Base-by-base conservation (phyloP, 1,284 basidiomycete genomes). In the Taiwanofungus camphoratus region DNA sequence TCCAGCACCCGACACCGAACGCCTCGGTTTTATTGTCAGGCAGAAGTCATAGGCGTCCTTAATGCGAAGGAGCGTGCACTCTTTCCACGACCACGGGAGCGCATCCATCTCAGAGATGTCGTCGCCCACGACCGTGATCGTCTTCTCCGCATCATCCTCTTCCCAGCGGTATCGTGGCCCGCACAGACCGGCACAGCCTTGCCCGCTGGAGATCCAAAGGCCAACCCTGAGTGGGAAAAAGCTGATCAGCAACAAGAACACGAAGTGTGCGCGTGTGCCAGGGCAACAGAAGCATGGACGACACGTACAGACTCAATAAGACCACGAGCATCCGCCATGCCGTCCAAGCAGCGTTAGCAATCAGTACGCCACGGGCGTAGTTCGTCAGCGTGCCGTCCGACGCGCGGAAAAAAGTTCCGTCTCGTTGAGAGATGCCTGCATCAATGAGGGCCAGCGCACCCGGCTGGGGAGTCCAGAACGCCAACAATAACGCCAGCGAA, bases 31-130 rank as follows among this genome's bases (percentile, higher is more conserved):
- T 31, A 70, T 66, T 12, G 75, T 78, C 27, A 87, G 66, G 57
- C 89, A 92, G 51, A 91, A 81, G 49, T 91, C 85, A 56, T 79
- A 90, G 1, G 84, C 83, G 45, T 87, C 84, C 55, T 82, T 79
- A 29, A 92, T 70, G 32, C 88, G 73, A 47, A 74, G 59, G n/a
- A 79, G 70, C 0, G 87, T 85, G 48, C 74, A 70, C 41, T 83
- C 77, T 39, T 77, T 73, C 89, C 89, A 92, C 41, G 66, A 69
- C 88, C 89, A 92, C 2, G 79, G 73, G 31, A 86, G 68, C 13
- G 69, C 71, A 19, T 76, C 75, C 3, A 70, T 71, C 7, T 66
- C 65, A 6, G 70, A 64, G 39, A 76, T 69, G 57, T 68, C 63
- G 46, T 66, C 65, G 31, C 31, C 31, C 51, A 74, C 73, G 13